phyloP scores from a whole-genome alignment of 352 stramenopile genomes.

The Phytophthora aleatoria region DNA sequence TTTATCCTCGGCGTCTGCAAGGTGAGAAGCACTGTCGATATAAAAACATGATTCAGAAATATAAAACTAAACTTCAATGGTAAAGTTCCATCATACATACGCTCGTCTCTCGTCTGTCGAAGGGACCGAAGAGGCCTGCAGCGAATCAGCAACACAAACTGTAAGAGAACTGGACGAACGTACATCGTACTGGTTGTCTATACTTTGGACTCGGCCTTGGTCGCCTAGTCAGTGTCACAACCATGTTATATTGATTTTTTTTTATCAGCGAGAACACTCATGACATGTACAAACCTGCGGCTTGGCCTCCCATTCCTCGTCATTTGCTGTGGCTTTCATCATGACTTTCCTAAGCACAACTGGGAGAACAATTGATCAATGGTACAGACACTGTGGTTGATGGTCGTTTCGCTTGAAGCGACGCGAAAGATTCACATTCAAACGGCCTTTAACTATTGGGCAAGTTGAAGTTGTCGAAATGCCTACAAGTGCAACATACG shows the following conservation, averaged over 20 bases:
- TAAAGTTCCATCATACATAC: slow-evolving; percentile 16
- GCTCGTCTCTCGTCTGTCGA: slow-evolving; percentile 44
- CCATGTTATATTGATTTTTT: background rate
- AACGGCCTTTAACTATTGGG: slow-evolving; percentile 10
- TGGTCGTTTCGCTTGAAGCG: slow-evolving; percentile 28
- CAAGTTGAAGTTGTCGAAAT: slow-evolving; percentile 33
- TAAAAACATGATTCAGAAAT: background rate
- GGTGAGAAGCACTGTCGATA: slow-evolving; percentile 25
- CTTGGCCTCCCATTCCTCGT: slow-evolving; percentile 25
- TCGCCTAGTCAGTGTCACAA: slow-evolving; percentile 3
- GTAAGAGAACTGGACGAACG: background rate
- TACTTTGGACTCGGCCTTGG: slow-evolving; percentile 28
- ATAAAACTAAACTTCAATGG: background rate
- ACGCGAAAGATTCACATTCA: slow-evolving; percentile 28
- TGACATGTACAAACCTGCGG: slow-evolving; percentile 13
- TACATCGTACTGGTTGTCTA: background rate
- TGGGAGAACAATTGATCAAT: background rate
- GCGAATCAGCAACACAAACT: background rate
- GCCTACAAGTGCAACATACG: slow-evolving; percentile 24
- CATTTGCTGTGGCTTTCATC: slow-evolving; percentile 41
- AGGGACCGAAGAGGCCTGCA: slow-evolving; percentile 11
- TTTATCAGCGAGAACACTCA: background rate
- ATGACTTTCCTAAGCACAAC: background rate
- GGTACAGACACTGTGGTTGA: background rate
- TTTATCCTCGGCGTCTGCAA: slow-evolving; percentile 25